Conservation (phyloP, 768 basidiomycete genomes). For the Tricholoma flavovirens region DNA sequence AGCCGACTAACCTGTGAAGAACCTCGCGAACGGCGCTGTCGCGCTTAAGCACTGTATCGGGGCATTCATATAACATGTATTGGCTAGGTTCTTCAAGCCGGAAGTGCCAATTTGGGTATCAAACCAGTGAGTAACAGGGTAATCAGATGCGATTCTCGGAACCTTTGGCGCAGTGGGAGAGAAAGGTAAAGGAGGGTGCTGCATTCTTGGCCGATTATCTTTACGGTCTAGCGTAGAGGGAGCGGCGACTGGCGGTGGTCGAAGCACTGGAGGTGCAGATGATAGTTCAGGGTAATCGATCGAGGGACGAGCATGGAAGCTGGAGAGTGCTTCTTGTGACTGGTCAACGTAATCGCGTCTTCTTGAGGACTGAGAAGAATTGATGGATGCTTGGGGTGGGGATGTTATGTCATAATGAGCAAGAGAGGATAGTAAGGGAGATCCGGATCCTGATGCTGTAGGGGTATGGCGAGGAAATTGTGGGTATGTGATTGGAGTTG, state of each 20-base stretch:
- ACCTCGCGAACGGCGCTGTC: constrained; percentile 87
- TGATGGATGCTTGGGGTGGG: constrained; percentile 83
- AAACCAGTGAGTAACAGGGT: constrained; percentile 80
- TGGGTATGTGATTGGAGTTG: constrained; percentile 38
- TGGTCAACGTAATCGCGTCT: constrained; percentile 82
- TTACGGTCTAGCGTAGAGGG: constrained; percentile 67
- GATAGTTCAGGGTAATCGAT: constrained; percentile 82
- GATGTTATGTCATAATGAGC: constrained; percentile 46
- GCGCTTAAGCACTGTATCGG: constrained; percentile 95
- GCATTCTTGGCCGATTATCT: constrained; percentile 60
- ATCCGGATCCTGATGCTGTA: constrained; percentile 24
- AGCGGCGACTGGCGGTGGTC: constrained; percentile 78
- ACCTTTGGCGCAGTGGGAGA: constrained; percentile 39
- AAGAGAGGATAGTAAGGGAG: constrained; percentile 29
- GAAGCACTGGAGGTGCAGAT: constrained; percentile 46
- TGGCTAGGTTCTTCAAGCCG: constrained; percentile 91
- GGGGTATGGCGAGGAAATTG: constrained; percentile 36
- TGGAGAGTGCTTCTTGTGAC: constrained; percentile 55
- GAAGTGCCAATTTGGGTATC: constrained; percentile 74
- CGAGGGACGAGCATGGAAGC: constrained; percentile 39
- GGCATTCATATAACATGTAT: constrained; percentile 99
- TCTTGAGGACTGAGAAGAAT: constrained; percentile 62
- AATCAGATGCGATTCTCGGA: constrained; percentile 68
- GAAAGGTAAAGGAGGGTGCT: constrained; percentile 28
- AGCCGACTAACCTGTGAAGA: constrained; percentile 70